Evolutionary conservation across 768 basidiomycete genomes (phyloP), one percentile per base, ranked within the genome.

Genomic region (Lactifluus echinatus): DNA sequence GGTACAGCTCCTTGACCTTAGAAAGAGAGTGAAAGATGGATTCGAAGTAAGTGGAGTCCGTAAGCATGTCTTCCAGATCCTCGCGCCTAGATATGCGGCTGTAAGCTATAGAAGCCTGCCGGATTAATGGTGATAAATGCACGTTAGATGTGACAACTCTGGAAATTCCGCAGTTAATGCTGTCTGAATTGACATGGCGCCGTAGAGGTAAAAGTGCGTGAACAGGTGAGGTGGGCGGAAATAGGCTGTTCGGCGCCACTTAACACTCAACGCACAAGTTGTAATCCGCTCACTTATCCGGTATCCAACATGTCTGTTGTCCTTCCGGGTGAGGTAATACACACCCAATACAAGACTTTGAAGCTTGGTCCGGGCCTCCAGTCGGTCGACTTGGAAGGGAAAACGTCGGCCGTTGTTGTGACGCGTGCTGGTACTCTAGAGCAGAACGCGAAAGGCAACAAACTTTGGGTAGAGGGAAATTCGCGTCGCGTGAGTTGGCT

Each of bases 391-490:
- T 53, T 70, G 66, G 53, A 72, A 46, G 59, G 69, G 65, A 55
- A 56, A 26, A 58, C 57, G n/a, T 53, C 68, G n/a, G 68, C 77
- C 54, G 70, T 79, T 55, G 70, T 79, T 44, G 77, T 85, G 6
- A 89, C 88, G 2, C 82, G 83, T 48, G 83, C 87, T 26, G 90
- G 90, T 0, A 71, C 76, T 23, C 73, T 92, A 34, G 75, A 83
- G 54, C 85, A 85, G 65, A 84, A 85, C 17, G 68, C 79, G 21
- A 90, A 89, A 67, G 76, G 80, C 52, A 85, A 81, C 64, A 84
- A 81, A 68, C 88, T 87, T 80, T 97, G 92, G 92, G 77, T 97
- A 8, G 94, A 98, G 64, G 79, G 80, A 56, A 90, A 89, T 66
- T 83, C 88, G 39, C 79, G 84, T 66, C 83, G 94, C 65, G 94